A percentile compares a stretch with the other conserved stretches of the same genome.
Conservation (phyloP, 768 basidiomycete genomes). For the Tylopilus sp. region DNA sequence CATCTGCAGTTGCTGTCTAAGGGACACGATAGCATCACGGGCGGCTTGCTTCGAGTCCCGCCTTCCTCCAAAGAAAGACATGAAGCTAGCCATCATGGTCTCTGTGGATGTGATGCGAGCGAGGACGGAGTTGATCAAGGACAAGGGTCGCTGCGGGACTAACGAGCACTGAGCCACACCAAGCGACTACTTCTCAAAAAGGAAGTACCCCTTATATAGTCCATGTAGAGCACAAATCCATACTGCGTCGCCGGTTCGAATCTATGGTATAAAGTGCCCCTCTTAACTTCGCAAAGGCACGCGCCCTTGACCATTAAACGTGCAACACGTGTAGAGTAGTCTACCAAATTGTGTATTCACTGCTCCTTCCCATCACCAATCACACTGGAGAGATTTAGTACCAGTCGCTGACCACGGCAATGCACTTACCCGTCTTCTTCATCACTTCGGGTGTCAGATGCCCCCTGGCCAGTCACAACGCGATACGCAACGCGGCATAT, state of each 20-base stretch:
- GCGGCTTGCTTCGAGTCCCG: slow-evolving; percentile 82
- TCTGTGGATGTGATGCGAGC: background rate
- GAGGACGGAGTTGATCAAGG: background rate
- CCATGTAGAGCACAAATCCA: background rate
- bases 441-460: slow-evolving; percentile 84
- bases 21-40: slow-evolving; percentile 87
- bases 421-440: slow-evolving; percentile 57
- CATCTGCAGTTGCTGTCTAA: slow-evolving; percentile 93
- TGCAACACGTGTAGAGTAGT: slow-evolving; percentile 19
- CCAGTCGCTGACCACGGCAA: background rate
- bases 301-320: slow-evolving; percentile 23
- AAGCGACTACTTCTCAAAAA: slow-evolving; percentile 22
- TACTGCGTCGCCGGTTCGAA: background rate
- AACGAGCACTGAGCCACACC: slow-evolving; percentile 2
- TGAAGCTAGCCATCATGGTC: slow-evolving; percentile 67
- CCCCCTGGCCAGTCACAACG: slow-evolving; percentile 70
- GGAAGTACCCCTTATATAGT: slow-evolving; percentile 19
- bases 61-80: slow-evolving; percentile 87
- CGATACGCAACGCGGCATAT: slow-evolving; percentile 81
- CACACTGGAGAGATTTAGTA: slow-evolving; percentile 18
- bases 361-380: slow-evolving; percentile 22
- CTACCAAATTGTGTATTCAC: slow-evolving; percentile 23
- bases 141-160: slow-evolving; percentile 13
- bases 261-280: slow-evolving; percentile 28
- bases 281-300: slow-evolving; percentile 27